Base-by-base conservation (phyloP, 2,329 filamentous ascomycete genomes). In the Diplodia scrobiculata region DNA sequence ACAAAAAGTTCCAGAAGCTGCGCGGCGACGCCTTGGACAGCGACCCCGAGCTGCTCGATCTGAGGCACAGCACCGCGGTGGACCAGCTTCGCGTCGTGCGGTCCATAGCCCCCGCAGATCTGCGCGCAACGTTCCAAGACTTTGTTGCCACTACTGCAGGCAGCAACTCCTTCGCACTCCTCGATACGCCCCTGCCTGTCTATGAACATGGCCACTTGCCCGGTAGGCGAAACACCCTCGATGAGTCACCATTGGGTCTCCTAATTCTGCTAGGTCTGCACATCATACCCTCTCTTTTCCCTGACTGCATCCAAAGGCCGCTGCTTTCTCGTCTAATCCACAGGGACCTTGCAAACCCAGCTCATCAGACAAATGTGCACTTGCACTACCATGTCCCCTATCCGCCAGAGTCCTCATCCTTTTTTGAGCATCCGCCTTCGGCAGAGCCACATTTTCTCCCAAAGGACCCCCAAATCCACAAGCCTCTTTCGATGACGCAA, bases 311-410 rank as follows among this genome's bases (percentile, higher is more conserved):
- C 14, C 95, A 99, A 75, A 80, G 83, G 67, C 79, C 81, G 45
- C 82, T 98, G 2, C 83, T 98, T 5, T 86, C 86, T 52, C 87
- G 86, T 65, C 84, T 97, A 68, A 81, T 97, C 34, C 91, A 96
- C 78, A 84, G 85, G 60, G 90, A 96, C 75, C 84, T 96, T 17
- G 87, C 87, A 68, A 86, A 90, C 69, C 86, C 87, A 2, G 75
- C 80, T 3, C 92, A 98, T 75, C 86, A 90, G 73, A 98, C 93
- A 63, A 99, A 98, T 77, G 81, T 98, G n/a, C 90, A 96, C 77
- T 83, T 92, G 1, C 91, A 96, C 78, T 91, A 94, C 77, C 74
- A 87, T 36, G 76, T 96, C 5, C 82, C 85, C 6, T 93, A 94
- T 71, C 82, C 84, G 3, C 59, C 71, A 2, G 21, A 67, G 75